phyloP scores from a whole-genome alignment of 345 rosid species.

The Hypericum androsaemum region DNA sequence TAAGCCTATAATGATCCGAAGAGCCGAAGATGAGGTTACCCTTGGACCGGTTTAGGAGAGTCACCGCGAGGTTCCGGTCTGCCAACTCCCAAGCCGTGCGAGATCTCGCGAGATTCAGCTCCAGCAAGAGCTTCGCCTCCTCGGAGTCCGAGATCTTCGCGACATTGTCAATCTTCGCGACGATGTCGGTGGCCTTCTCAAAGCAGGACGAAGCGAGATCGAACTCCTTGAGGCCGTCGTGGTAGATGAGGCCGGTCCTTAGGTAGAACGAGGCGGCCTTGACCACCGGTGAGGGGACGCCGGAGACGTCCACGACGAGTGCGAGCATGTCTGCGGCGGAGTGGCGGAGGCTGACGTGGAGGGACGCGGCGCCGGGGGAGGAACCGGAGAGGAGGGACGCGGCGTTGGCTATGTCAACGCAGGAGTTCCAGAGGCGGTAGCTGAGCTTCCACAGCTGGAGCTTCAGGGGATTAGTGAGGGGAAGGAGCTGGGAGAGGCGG shows the following conservation, averaged over 20 bases:
- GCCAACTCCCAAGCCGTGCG: slow-evolving; percentile 73
- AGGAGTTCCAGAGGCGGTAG: slow-evolving; percentile 92
- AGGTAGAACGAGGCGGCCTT: slow-evolving; percentile 73
- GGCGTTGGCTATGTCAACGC: slow-evolving; percentile 74
- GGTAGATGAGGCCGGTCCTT: slow-evolving; percentile 67
- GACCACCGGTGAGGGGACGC: slow-evolving; percentile 64
- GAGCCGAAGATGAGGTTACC: slow-evolving; percentile 47
- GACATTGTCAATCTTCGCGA: slow-evolving; percentile 41
- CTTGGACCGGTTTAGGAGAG: slow-evolving; percentile 59
- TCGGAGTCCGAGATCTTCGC: slow-evolving; percentile 41
- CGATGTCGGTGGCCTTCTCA: slow-evolving; percentile 70
- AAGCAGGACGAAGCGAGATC: slow-evolving; percentile 81
- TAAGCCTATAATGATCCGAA: slow-evolving; percentile 50
- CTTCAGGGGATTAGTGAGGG: slow-evolving; percentile 54
- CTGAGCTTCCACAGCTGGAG: slow-evolving; percentile 83
- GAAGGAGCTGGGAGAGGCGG: slow-evolving; percentile 47
- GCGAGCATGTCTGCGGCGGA: slow-evolving; percentile 80
- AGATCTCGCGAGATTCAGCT: slow-evolving; percentile 78
- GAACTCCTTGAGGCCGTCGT: slow-evolving; percentile 43
- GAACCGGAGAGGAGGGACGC: slow-evolving; percentile 28
- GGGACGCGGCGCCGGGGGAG: slow-evolving; percentile 13
- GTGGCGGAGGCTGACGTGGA: slow-evolving; percentile 50
- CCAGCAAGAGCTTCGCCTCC: slow-evolving; percentile 59
- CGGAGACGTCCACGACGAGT: slow-evolving; percentile 48
- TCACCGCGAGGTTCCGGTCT: slow-evolving; percentile 68